Base-by-base conservation (phyloP, 345 rosid species). In the Hypericum perforatum region DNA sequence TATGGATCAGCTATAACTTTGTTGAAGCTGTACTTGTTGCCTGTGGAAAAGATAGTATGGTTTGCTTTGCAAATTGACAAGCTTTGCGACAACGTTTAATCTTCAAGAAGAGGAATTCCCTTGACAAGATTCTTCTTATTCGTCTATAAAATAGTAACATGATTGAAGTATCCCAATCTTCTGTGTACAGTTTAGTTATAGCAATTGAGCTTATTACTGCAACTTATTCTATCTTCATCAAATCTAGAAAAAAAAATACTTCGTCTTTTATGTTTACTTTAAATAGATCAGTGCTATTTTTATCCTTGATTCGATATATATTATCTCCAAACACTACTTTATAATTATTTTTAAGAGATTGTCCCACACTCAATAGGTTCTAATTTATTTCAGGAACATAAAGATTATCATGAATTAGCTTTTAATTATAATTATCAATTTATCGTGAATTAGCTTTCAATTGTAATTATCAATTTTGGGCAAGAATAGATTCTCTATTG, bases 341-440 rank as follows among this genome's bases (percentile, higher is more conserved):
- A 10, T 10, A 70, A 0, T 52, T 58, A 16, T 46, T 60, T 2
- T 63, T 22, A n/a, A 54, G 0, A 2, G 63, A 10, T 3, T 59
- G 45, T 0, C 65, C 55, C 29, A 69, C 56, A 45, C 61, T 60
- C 3, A 69, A 22, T 9, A 63, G 11, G 5, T 64, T 63, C 15
- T 69, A 45, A 43, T 59, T 50, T 0, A 64, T 13, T 0, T 44
- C 11, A 7, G 37, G 55, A 1, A 70, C 58, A 60, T 29, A 70
- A 0, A 60, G 6, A 6, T 60, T 61, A 52, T 65, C 15, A 3
- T 0, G 1, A 40, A 58, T 53, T 0, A 50, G 7, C 9, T 53
- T 68, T 11, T 16, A 57, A 6, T 38, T 7, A 6, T 3, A 0
- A 7, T 11, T 5, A 12, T 9, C n/a, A n/a, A n/a, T n/a, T n/a